Percentiles rank a stretch among this genome's conserved stretches.
These are phyloP conservation scores for Chamaenerion angustifolium DNA, from an alignment of 345 rosid genomes.

Conservation along the genomic window DNA sequence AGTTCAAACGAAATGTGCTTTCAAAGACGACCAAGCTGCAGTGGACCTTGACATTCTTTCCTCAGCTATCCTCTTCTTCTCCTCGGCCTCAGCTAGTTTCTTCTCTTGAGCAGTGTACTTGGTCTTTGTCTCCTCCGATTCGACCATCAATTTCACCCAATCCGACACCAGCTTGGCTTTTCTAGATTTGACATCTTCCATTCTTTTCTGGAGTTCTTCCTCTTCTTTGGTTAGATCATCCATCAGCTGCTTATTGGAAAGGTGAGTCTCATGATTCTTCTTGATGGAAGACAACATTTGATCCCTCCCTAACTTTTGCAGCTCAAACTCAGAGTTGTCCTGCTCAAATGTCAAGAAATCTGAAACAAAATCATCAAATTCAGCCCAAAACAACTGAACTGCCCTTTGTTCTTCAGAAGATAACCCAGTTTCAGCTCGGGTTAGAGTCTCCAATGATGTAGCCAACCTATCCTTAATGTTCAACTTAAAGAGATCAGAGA, in stretches of 20 bases:
- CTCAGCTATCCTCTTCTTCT: conserved; percentile 1
- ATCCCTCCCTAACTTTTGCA: background rate
- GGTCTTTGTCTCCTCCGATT: background rate
- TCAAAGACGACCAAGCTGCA: background rate
- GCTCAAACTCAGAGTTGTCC: background rate
- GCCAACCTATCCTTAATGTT: no score
- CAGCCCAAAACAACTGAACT: no score
- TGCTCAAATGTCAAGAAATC: conserved; percentile 1
- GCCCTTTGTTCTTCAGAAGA: no score
- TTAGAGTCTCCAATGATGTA: no score
- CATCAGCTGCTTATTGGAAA: background rate
- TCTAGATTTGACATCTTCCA: background rate
- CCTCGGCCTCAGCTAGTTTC: background rate
- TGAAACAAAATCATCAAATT: background rate
- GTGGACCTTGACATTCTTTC: background rate
- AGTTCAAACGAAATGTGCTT: background rate
- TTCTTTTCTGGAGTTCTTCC: background rate
- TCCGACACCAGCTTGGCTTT: background rate
- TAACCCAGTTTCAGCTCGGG: no score
- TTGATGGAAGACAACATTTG: background rate
- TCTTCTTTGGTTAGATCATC: background rate
- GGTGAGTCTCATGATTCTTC: background rate
- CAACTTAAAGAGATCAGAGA: no score
- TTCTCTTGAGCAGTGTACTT: background rate
- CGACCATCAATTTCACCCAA: background rate